These are phyloP conservation scores for Nicotiana obtusifolia DNA, from an alignment of 257 asterid genomes.

Conservation along the genomic window DNA sequence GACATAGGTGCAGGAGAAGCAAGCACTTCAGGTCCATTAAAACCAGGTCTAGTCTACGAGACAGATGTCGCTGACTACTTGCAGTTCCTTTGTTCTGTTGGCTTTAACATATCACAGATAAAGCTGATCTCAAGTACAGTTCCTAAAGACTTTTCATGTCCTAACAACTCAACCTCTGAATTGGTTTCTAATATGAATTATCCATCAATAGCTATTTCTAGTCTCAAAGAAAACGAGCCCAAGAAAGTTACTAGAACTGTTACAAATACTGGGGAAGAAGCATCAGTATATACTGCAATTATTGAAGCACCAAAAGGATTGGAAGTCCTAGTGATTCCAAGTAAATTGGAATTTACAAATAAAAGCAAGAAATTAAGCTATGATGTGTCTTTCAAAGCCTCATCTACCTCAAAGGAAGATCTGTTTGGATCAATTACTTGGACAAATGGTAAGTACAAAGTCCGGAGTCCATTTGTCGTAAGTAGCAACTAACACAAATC, in stretches of 20 bases:
- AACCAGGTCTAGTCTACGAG: constrained; percentile 37
- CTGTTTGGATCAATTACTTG: constrained; percentile 40
- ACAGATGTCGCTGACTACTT: constrained; percentile 43
- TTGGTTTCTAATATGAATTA: constrained; percentile 67
- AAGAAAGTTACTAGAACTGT: constrained; percentile 49
- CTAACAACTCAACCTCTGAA: constrained; percentile 26
- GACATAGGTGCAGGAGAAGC: constrained; percentile 10
- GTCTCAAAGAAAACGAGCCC: constrained; percentile 17
- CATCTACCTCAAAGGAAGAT: constrained; percentile 13
- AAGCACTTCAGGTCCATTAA: not conserved
- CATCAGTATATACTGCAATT: constrained; percentile 35
- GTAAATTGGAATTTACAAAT: constrained; percentile 48
- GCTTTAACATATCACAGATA: constrained; percentile 34
- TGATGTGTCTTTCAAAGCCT: constrained; percentile 37
- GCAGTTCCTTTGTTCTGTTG: constrained; percentile 52
- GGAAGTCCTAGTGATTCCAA: constrained; percentile 49
- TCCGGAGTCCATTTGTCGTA: constrained; percentile 62
- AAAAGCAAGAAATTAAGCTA: constrained; percentile 36
- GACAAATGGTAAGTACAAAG: constrained; percentile 35
- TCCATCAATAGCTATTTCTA: constrained; percentile 58
- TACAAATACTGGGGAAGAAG: constrained; percentile 57
- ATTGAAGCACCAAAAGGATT: constrained; percentile 36
- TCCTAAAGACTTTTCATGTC: constrained; percentile 55
- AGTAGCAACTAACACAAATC: not conserved
- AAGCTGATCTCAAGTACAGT: constrained; percentile 36